A percentile compares a stretch with the other conserved stretches of the same genome.
phyloP scores from a whole-genome alignment of 768 basidiomycete species.

The Tulasnella calospora region DNA sequence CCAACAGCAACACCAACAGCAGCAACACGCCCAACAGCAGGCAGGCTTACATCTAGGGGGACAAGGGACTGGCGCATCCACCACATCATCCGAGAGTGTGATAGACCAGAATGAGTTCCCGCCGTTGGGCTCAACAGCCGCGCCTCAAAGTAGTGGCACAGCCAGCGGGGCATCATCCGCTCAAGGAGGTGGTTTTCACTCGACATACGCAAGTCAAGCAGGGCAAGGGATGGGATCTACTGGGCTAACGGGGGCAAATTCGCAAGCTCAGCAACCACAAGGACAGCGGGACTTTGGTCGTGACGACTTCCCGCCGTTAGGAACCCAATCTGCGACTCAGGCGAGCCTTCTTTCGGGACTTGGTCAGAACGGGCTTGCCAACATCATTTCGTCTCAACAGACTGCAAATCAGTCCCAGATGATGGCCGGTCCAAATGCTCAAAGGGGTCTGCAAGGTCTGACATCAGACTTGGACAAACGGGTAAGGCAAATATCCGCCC shows the following conservation, averaged over 20 bases:
- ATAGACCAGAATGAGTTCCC: slow-evolving; percentile 23
- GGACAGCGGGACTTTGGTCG: slow-evolving; percentile 59
- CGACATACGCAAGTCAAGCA: slow-evolving; percentile 80
- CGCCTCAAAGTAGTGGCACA: background rate
- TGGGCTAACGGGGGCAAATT: slow-evolving; percentile 35
- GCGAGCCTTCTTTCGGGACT: background rate
- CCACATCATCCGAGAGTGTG: slow-evolving; percentile 26
- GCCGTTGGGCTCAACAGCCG: slow-evolving; percentile 12
- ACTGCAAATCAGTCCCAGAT: slow-evolving; percentile 34
- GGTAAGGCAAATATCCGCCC: slow-evolving; percentile 44
- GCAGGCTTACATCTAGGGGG: slow-evolving; percentile 17
- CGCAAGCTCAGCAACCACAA: slow-evolving; percentile 36
- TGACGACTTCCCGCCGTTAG: slow-evolving; percentile 85
- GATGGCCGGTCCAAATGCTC: slow-evolving; percentile 29
- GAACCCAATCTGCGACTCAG: slow-evolving; percentile 48
- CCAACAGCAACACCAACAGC: slow-evolving; percentile 44
- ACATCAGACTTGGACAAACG: slow-evolving; percentile 68
- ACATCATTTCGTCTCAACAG: slow-evolving; percentile 8
- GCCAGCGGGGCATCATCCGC: slow-evolving; percentile 13
- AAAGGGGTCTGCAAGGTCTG: slow-evolving; percentile 40
- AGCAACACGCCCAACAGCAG: slow-evolving; percentile 42
- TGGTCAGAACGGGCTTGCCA: slow-evolving; percentile 17
- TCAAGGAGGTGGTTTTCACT: slow-evolving; percentile 35
- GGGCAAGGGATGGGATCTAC: slow-evolving; percentile 50
- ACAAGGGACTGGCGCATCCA: slow-evolving; percentile 21